phyloP scores from a whole-genome alignment of 1,284 basidiomycete genomes.

The Ganoderma sp. region DNA sequence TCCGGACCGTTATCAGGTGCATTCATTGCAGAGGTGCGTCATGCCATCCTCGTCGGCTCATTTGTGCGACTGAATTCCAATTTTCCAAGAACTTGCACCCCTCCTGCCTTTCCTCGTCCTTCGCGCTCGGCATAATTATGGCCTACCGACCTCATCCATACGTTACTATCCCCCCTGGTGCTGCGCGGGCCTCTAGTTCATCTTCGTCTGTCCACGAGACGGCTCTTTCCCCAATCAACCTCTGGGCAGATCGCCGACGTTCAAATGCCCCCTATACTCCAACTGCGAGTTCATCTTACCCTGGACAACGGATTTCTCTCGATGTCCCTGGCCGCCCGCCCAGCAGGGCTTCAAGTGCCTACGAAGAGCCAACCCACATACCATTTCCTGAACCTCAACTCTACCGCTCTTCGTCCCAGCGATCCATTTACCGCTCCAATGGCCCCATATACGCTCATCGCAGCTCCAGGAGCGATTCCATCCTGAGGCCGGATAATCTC shows the following conservation, averaged over 20 bases:
- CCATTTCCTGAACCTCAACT: slow-evolving; percentile 60
- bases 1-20: slow-evolving; percentile 11
- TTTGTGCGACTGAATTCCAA: slow-evolving; percentile 5
- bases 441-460: slow-evolving; percentile 41
- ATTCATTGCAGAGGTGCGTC: slow-evolving; percentile 13
- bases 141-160: slow-evolving; percentile 44
- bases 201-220: slow-evolving; percentile 38
- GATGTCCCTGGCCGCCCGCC: slow-evolving; percentile 43
- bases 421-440: slow-evolving; percentile 40
- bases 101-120: slow-evolving; percentile 22
- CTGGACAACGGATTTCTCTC: slow-evolving; percentile 35
- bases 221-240: slow-evolving; percentile 39
- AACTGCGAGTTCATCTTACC: slow-evolving; percentile 27
- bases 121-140: slow-evolving; percentile 24
- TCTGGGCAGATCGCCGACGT: slow-evolving; percentile 39
- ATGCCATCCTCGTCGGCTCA: slow-evolving; percentile 6
- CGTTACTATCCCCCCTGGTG: slow-evolving; percentile 47
- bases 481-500: slow-evolving; percentile 25
- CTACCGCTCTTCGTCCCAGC: slow-evolving; percentile 55
- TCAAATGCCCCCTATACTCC: slow-evolving; percentile 29
- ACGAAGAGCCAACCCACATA: slow-evolving; percentile 41
- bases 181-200: slow-evolving; percentile 42
- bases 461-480: slow-evolving; percentile 51
- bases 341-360: slow-evolving; percentile 47
- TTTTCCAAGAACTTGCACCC: slow-evolving; percentile 8